Evolutionary conservation across 148 eudicot genomes (phyloP).

Genomic region (Vaccinium macrocarpon): DNA sequence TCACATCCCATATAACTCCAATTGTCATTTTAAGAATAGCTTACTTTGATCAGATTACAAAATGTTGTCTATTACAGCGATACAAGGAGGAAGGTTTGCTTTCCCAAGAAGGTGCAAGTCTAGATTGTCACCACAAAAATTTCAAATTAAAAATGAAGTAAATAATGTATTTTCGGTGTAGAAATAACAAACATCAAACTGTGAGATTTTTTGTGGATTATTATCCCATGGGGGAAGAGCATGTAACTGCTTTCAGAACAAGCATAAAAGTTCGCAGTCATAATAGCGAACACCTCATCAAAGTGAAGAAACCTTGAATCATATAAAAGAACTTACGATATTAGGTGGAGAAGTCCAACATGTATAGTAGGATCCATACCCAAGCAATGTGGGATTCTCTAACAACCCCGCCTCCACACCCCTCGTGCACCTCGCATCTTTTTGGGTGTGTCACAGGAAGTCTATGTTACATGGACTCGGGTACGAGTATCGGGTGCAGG

Average conservation of each 20-base stretch:
- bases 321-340: not conserved
- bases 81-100: not conserved
- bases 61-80: not conserved
- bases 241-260: slow-evolving; percentile 6
- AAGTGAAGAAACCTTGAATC: not conserved
- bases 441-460: not conserved
- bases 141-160: not conserved
- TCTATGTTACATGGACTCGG: too few relatives aligned
- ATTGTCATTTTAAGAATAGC: not conserved
- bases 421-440: not conserved
- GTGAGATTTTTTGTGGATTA: too few relatives aligned
- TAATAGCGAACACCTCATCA: not conserved
- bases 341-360: not conserved
- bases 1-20: not conserved
- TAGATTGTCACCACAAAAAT: not conserved
- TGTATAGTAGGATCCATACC: not conserved
- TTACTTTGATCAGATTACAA: not conserved
- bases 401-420: not conserved
- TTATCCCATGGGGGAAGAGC: not conserved
- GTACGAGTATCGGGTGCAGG: too few relatives aligned
- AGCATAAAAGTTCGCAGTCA: slow-evolving; percentile 5
- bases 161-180: not conserved
- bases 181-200: not conserved
- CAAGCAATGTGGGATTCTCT: not conserved
- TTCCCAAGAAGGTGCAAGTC: not conserved